Conservation (phyloP, 352 stramenopile genomes). For the Phytophthora ohioensis region DNA sequence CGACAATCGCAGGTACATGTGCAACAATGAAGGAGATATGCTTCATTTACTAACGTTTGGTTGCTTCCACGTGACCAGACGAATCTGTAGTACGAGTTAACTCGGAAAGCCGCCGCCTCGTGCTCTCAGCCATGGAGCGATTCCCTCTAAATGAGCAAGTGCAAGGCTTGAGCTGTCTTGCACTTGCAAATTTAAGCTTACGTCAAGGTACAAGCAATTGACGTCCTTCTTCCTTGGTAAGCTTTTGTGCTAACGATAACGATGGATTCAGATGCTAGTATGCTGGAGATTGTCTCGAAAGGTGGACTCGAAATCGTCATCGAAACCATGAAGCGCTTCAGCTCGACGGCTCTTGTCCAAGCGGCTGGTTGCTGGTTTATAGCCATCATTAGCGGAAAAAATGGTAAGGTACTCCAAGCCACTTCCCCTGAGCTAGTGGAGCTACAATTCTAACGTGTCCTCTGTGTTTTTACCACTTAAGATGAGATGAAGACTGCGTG, state of each 20-base stretch:
- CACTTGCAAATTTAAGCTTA: slow-evolving; percentile 66
- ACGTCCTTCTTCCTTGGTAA: too few relatives aligned
- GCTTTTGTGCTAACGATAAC: neutral
- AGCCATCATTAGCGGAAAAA: slow-evolving; percentile 55
- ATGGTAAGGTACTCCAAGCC: slow-evolving; percentile 33
- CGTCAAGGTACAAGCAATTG: slow-evolving; percentile 45
- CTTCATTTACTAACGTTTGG: slow-evolving; percentile 3
- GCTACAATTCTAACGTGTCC: neutral
- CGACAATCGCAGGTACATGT: slow-evolving; percentile 48
- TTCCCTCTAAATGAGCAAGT: slow-evolving; percentile 70
- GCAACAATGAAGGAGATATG: neutral
- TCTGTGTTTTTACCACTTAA: slow-evolving; percentile 19
- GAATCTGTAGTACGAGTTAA: slow-evolving; percentile 59
- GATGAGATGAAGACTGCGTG: slow-evolving; percentile 57
- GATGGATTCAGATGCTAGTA: slow-evolving; percentile 48
- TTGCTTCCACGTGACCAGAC: slow-evolving; percentile 26
- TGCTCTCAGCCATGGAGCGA: slow-evolving; percentile 64
- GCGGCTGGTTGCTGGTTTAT: slow-evolving; percentile 65
- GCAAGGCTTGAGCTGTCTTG: slow-evolving; percentile 60
- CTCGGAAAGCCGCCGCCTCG: slow-evolving; percentile 58
- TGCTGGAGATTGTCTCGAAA: slow-evolving; percentile 65
- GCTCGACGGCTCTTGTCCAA: slow-evolving; percentile 51
- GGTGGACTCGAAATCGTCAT: slow-evolving; percentile 58
- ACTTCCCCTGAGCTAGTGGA: neutral
- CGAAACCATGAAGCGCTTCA: slow-evolving; percentile 64